Percentiles rank a stretch among this genome's conserved stretches.
phyloP scores from a whole-genome alignment of 2,329 filamentous ascomycete species.

The Tolypocladium pustulatum region DNA sequence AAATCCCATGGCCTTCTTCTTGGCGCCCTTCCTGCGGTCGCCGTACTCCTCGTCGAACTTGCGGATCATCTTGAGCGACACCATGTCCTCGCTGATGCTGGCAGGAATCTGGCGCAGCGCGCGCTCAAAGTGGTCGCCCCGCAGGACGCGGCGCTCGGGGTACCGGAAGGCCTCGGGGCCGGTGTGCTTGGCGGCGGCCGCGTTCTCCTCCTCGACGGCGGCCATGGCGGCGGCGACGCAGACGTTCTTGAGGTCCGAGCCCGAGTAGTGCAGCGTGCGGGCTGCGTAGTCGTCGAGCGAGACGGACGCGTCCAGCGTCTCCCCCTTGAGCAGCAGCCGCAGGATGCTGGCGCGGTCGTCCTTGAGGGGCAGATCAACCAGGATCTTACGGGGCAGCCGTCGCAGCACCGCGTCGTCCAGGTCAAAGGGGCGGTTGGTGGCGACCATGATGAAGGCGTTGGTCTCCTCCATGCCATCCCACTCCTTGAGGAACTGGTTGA shows the following conservation, averaged over 20 bases:
- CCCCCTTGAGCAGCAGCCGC: conserved; percentile 58
- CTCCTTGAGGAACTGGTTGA: conserved; percentile 93
- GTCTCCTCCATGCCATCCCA: conserved; percentile 85
- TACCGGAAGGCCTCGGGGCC: conserved; percentile 44
- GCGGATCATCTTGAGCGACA: conserved; percentile 70
- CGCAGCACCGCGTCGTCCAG: conserved; percentile 79
- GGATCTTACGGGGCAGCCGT: conserved; percentile 60
- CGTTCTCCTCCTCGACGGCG: conserved; percentile 64
- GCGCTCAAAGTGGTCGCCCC: conserved; percentile 65
- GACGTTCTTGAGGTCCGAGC: conserved; percentile 74
- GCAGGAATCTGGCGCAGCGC: conserved; percentile 84
- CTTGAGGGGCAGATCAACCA: conserved; percentile 62
- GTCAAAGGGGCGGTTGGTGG: conserved; percentile 91
- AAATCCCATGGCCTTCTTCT: conserved; percentile 47
- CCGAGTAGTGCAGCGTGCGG: conserved; percentile 67
- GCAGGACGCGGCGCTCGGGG: conserved; percentile 47
- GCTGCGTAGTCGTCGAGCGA: conserved; percentile 52
- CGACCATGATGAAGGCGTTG: conserved; percentile 94
- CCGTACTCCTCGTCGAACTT: conserved; percentile 97
- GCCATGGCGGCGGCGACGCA: conserved; percentile 71
- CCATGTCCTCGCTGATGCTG: conserved; percentile 91
- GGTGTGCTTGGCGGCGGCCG: conserved; percentile 22
- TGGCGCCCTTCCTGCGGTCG: conserved; percentile 60
- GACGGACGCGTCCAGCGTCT: conserved; percentile 51
- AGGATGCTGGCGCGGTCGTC: conserved; percentile 59